Evolutionary conservation across 2,329 filamentous ascomycete species (phyloP).

Genomic region (Escovopsis sp.): DNA sequence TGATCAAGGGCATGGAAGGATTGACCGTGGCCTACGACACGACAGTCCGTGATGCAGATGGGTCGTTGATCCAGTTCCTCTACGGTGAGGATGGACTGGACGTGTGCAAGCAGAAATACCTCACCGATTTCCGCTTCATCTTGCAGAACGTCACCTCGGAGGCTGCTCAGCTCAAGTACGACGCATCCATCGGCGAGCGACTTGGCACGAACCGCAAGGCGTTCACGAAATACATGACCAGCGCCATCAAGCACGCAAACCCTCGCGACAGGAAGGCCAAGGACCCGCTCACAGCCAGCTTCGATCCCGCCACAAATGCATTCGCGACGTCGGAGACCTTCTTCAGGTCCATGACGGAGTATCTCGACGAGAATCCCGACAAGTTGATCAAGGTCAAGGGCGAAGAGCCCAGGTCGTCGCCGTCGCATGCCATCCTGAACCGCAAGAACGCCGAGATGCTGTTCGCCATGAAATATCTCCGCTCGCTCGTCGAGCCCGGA

Average conservation of each 20-base stretch:
- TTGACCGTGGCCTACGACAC: constrained; percentile 85
- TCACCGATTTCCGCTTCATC: constrained; percentile 80
- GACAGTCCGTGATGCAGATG: constrained; percentile 86
- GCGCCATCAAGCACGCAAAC: constrained; percentile 57
- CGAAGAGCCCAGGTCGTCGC: constrained; percentile 14
- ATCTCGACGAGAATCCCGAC: constrained; percentile 62
- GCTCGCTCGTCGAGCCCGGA: constrained; percentile 81
- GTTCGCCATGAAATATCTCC: constrained; percentile 83
- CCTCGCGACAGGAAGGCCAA: constrained; percentile 39
- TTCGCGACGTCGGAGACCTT: constrained; percentile 87
- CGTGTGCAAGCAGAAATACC: constrained; percentile 83
- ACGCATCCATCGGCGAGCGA: constrained; percentile 29
- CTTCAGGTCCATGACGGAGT: constrained; percentile 55
- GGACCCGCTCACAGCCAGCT: constrained; percentile 61
- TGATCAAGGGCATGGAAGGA: constrained; percentile 98
- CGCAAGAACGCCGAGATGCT: constrained; percentile 71
- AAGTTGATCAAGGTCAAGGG: constrained; percentile 35
- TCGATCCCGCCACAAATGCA: constrained; percentile 60
- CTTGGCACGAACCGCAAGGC: constrained; percentile 39
- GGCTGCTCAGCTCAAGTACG: constrained; percentile 58
- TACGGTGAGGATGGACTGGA: constrained; percentile 96
- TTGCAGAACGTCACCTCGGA: constrained; percentile 74
- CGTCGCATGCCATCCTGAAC: constrained; percentile 26
- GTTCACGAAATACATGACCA: constrained; percentile 66
- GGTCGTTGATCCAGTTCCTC: constrained; percentile 82